Evolutionary conservation across 2,329 filamentous ascomycete species (phyloP).

Genomic region (Orbilia javanica): DNA sequence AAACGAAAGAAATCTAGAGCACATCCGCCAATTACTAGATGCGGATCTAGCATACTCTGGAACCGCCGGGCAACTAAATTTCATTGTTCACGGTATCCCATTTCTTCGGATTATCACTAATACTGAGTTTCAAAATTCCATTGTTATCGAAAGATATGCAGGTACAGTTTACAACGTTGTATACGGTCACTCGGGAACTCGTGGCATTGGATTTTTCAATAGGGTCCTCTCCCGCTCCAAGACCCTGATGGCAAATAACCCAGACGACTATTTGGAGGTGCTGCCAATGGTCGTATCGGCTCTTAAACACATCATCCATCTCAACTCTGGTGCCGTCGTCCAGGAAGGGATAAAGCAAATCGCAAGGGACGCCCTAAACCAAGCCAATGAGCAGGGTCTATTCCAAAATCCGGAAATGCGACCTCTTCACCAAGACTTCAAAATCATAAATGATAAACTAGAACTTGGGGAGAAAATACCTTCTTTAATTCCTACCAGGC

Average conservation of each 20-base stretch:
- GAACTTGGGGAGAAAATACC: slow-evolving; percentile 61
- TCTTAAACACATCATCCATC: slow-evolving; percentile 52
- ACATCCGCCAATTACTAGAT: slow-evolving; percentile 43
- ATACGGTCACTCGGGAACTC: slow-evolving; percentile 65
- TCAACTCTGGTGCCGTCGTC: slow-evolving; percentile 61
- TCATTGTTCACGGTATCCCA: slow-evolving; percentile 62
- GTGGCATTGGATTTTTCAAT: slow-evolving; percentile 64
- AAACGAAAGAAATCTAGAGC: slow-evolving; percentile 13
- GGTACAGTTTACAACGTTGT: slow-evolving; percentile 67
- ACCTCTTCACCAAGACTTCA: slow-evolving; percentile 52
- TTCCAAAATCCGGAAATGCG: slow-evolving; percentile 58
- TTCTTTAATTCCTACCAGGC: slow-evolving; percentile 40
- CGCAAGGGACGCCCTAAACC: slow-evolving; percentile 58
- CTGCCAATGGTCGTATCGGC: slow-evolving; percentile 51
- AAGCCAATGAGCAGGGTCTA: slow-evolving; percentile 58
- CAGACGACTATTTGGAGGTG: slow-evolving; percentile 28
- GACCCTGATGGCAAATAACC: slow-evolving; percentile 28
- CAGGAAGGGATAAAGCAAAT: slow-evolving; percentile 59
- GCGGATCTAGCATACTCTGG: slow-evolving; percentile 31
- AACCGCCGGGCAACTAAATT: neutral
- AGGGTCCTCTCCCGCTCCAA: slow-evolving; percentile 59
- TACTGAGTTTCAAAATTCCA: slow-evolving; percentile 65
- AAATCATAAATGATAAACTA: slow-evolving; percentile 59
- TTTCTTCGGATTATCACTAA: slow-evolving; percentile 67
- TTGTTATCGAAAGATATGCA: slow-evolving; percentile 66